Evolutionary conservation across 2,329 filamentous ascomycete genomes (phyloP), one percentile per base, ranked within the genome.

Genomic region (Torrubiella hemipterigena): DNA sequence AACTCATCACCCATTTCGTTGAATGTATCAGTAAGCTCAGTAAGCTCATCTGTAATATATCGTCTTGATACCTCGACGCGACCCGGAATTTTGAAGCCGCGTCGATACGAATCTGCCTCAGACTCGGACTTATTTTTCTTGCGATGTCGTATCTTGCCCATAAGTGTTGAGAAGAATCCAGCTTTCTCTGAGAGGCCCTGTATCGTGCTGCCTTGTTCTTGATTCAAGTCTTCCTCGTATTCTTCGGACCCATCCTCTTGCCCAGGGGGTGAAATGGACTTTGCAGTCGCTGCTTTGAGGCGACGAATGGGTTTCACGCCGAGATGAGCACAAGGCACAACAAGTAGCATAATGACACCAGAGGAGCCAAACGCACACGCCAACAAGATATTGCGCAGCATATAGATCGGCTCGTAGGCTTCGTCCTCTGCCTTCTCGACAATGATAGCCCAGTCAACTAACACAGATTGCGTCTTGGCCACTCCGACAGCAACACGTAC

Each of bases 1-100:
- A 95, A 60, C 55, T 94, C 86, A 39, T 93, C 84, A 1, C 81
- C 83, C 87, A 94, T 95, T 45, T 87, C 81, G 48, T 94, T 95
- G 60, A 93, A 95, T 0, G 83, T 93, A 23, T 62, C 63, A 0
- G 82, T 91, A 11, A 93, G 65, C 49, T 93, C 86, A 0, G 85
- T 93, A 18, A 81, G 55, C 48, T 95, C 87, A 49, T 95, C 87
- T 2, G 81, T 81, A 31, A 95, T 65, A 22, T 77, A 65, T 46
- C 87, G 80, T 39, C 76, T 81, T 15, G 74, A 65, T 34, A 85
- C 78, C 33, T 74, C 74, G 8, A 95, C 87, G 49, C 83, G 85
- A 11, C 73, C 75, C 0, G 87, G 87, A 24, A 95, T 93, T 40
- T 83, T 84, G 54, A 93, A 94, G 19, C 70, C 67, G 30, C 65